These are phyloP conservation scores for Galium porrigens DNA, from an alignment of 305 asterid species.

Conservation along the genomic window DNA sequence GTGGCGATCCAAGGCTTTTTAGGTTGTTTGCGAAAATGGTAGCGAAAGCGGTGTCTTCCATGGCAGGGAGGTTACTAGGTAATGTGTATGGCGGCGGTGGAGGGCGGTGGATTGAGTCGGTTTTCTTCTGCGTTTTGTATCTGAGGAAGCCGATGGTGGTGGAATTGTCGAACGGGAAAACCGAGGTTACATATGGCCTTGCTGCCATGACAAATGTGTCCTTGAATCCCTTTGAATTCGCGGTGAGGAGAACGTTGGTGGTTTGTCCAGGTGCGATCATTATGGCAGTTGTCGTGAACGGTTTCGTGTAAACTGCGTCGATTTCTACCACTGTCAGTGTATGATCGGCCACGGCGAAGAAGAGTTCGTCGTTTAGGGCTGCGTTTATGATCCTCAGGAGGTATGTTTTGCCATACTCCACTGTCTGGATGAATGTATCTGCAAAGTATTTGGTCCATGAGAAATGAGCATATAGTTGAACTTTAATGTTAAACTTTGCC, in stretches of 20 bases:
- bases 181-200: slow-evolving; percentile 53
- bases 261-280: slow-evolving; percentile 72
- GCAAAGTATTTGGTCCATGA: slow-evolving; percentile 10
- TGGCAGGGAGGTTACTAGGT: slow-evolving; percentile 42
- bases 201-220: slow-evolving; percentile 49
- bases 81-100: slow-evolving; percentile 23
- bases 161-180: slow-evolving; percentile 53
- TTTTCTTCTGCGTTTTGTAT: slow-evolving; percentile 21
- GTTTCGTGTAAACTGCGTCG: slow-evolving; percentile 54
- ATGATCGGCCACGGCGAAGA: slow-evolving; percentile 52
- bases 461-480: not conserved
- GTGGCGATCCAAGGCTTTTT: slow-evolving; percentile 36
- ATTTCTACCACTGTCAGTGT: slow-evolving; percentile 54
- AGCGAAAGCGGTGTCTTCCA: slow-evolving; percentile 44
- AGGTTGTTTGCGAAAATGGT: slow-evolving; percentile 28
- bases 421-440: slow-evolving; percentile 38
- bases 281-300: slow-evolving; percentile 44
- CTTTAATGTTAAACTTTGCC: too few relatives aligned
- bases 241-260: slow-evolving; percentile 40
- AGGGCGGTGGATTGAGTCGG: not conserved
- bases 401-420: slow-evolving; percentile 51
- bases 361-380: slow-evolving; percentile 56
- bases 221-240: slow-evolving; percentile 17
- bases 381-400: slow-evolving; percentile 59
- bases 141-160: slow-evolving; percentile 53